Conservation (phyloP, 2,329 filamentous ascomycete species). For the Monilinia fructicola region DNA sequence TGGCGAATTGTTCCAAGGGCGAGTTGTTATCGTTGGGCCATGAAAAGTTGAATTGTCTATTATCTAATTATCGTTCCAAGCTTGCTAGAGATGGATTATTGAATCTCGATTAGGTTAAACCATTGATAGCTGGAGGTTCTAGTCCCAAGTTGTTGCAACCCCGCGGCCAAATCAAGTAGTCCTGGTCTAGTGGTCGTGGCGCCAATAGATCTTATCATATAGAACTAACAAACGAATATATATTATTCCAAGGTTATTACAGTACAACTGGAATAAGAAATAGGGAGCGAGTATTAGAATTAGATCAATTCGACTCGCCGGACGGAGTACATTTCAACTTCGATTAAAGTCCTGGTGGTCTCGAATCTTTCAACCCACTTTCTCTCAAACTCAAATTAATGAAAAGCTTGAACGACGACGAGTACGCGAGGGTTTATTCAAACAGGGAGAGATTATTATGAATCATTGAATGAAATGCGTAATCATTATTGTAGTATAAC, state of each 20-base stretch:
- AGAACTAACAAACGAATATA: too few species aligned
- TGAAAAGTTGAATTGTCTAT: background rate
- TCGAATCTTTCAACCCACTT: constrained; percentile 6
- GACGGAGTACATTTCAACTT: too few species aligned
- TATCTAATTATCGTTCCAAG: too few species aligned
- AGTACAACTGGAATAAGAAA: background rate
- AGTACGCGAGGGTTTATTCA: background rate
- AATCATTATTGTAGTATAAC: too few species aligned
- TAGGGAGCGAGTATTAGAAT: background rate
- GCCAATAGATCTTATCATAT: background rate
- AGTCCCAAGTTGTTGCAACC: background rate
- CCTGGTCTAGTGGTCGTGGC: too few species aligned
- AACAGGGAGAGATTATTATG: too few species aligned
- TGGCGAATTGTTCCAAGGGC: background rate
- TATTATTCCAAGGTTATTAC: too few species aligned
- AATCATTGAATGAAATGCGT: too few species aligned
- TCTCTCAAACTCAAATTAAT: constrained; percentile 9
- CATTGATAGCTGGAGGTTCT: too few species aligned
- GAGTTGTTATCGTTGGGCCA: too few species aligned
- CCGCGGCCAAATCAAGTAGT: background rate
- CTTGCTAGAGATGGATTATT: background rate
- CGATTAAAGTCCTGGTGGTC: background rate
- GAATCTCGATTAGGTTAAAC: too few species aligned
- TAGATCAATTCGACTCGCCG: too few species aligned
- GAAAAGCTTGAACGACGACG: background rate